Evolutionary conservation across 2,329 filamentous ascomycete species (phyloP).

Genomic region (Calonectria honghensis): DNA sequence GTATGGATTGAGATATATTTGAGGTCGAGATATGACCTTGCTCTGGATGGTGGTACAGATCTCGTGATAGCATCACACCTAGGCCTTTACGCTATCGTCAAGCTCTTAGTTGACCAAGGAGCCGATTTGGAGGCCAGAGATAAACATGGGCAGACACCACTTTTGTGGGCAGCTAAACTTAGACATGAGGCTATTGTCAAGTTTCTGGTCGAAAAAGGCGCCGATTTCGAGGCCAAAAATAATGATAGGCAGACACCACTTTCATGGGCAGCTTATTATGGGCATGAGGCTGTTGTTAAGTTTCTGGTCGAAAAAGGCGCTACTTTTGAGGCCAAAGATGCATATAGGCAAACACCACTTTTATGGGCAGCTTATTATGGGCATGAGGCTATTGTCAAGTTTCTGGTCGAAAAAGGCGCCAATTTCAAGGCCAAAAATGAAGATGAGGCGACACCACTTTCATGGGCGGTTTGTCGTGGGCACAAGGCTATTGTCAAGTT

Average conservation of each 20-base stretch:
- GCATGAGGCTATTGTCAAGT: conserved; percentile 24
- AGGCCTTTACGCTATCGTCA: not conserved
- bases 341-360: not conserved
- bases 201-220: conserved; percentile 18
- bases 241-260: too few relatives aligned
- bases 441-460: too few relatives aligned
- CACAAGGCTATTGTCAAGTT: too few relatives aligned
- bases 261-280: not conserved
- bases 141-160: not conserved
- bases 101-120: not conserved
- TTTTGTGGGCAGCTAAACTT: not conserved
- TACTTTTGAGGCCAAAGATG: not conserved
- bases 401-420: conserved; percentile 16
- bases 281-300: conserved; percentile 27
- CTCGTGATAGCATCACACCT: not conserved
- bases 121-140: not conserved
- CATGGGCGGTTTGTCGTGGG: too few relatives aligned
- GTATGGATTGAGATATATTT: not conserved
- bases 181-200: conserved; percentile 30
- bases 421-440: too few relatives aligned
- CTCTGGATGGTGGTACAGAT: not conserved
- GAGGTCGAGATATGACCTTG: fast-evolving
- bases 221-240: too few relatives aligned
- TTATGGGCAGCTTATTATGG: not conserved
- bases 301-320: conserved; percentile 18